Evolutionary conservation across 1,284 basidiomycete species (phyloP).

Genomic region (Sanghuangporus sanghuang): DNA sequence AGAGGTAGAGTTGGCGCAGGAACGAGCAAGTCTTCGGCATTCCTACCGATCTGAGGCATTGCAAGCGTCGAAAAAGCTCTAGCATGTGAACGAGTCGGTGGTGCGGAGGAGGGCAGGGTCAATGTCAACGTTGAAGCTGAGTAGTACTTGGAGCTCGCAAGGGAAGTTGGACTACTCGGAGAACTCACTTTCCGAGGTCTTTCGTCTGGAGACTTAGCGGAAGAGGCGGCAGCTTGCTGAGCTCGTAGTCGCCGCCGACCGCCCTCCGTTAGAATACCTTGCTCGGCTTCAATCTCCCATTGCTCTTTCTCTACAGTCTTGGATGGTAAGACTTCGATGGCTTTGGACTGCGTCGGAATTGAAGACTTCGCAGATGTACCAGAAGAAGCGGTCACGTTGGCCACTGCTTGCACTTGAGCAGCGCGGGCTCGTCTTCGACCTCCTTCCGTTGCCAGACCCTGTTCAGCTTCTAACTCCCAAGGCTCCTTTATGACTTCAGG

Average conservation of each 20-base stretch:
- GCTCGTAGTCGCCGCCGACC: slow-evolving; percentile 60
- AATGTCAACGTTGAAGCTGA: slow-evolving; percentile 47
- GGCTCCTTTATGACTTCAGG: slow-evolving; percentile 20
- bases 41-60: slow-evolving; percentile 16
- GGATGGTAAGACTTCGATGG: slow-evolving; percentile 17
- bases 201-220: slow-evolving; percentile 15
- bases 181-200: slow-evolving; percentile 17
- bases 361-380: slow-evolving; percentile 22
- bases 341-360: slow-evolving; percentile 22
- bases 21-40: slow-evolving; percentile 46
- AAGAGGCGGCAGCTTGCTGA: slow-evolving; percentile 36
- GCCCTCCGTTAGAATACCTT: slow-evolving; percentile 65
- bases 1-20: slow-evolving; percentile 67
- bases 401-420: slow-evolving; percentile 15
- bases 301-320: slow-evolving; percentile 51
- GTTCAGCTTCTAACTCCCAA: slow-evolving; percentile 36
- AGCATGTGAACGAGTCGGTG: slow-evolving; percentile 43
- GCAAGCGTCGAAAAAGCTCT: slow-evolving; percentile 58
- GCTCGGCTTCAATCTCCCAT: slow-evolving; percentile 76
- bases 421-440: slow-evolving; percentile 29
- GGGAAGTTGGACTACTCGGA: slow-evolving; percentile 26
- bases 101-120: slow-evolving; percentile 55
- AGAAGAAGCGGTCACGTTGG: slow-evolving; percentile 1
- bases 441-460: slow-evolving; percentile 30
- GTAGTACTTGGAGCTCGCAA: slow-evolving; percentile 57